Evolutionary conservation across 768 basidiomycete species (phyloP), one percentile per base, ranked within the genome.

Genomic region (Hygrocybe coccinea): DNA sequence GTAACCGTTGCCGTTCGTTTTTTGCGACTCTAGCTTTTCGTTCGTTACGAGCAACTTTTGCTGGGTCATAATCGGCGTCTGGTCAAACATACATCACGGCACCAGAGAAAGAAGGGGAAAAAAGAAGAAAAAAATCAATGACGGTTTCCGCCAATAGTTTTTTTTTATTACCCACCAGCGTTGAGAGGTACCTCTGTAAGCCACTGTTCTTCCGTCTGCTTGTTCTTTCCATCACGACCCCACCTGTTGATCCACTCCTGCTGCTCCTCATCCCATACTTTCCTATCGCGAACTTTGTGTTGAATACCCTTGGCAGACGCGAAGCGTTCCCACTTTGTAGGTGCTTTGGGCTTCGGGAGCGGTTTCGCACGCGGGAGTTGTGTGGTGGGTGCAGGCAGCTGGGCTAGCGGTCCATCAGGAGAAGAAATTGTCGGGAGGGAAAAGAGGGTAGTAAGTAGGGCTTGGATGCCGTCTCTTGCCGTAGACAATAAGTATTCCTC

Each of bases 271-370:
- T 98, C 94, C 90, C 91, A 98, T 4, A 85, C 81, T 62, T 85
- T 85, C 74, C 81, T 88, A 11, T 95, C 91, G 44, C 82, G 82
- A 47, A 74, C 79, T 65, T 75, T 82, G 64, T 97, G 84, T 64
- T 84, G 83, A 64, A 98, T 98, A 36, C 97, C 97, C 75, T 97
- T 97, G 36, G 90, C 86, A 46, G 85, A 84, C 4, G 95, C 95
- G 65, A 98, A 99, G 54, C 82, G 78, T 75, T 98, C 91, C 97
- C 97, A 99, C 71, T 97, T 98, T 6, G 95, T 98, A 34, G 79
- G 84, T 8, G 87, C 86, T 71, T 95, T 97, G 2, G 89, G 88
- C 64, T 93, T 95, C 0, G 95, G 97, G 2, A 98, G 76, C 0
- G 90, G 91, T 68, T 99, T 98, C 29, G 93, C 81, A 21, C 97